A percentile compares a stretch with the other conserved stretches of the same genome.
These are phyloP conservation scores for Vanilla planifolia DNA, from an alignment of 106 monocot genomes.

Conservation along the genomic window DNA sequence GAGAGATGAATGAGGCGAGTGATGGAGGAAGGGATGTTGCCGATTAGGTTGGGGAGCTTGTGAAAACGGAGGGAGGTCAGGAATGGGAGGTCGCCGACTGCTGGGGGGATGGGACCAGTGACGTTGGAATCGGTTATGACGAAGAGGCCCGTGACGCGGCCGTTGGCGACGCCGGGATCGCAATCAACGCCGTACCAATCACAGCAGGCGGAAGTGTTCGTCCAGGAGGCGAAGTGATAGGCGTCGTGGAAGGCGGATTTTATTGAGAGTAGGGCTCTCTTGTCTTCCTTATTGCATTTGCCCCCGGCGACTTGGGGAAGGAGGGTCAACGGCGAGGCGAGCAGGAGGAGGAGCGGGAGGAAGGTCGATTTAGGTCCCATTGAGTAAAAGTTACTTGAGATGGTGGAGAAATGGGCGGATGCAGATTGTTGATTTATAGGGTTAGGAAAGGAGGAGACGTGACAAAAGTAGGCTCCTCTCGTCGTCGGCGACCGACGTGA, in stretches of 20 bases:
- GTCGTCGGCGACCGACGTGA: too few species aligned
- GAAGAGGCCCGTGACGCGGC: constrained; percentile 29
- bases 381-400: too few species aligned
- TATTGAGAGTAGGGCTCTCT: constrained; percentile 30
- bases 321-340: too few species aligned
- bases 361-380: too few species aligned
- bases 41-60: constrained; percentile 18
- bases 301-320: constrained; percentile 12
- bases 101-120: constrained; percentile 39
- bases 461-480: too few species aligned
- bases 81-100: constrained; percentile 22
- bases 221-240: constrained; percentile 29
- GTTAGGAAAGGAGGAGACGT: too few species aligned
- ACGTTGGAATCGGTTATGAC: constrained; percentile 28
- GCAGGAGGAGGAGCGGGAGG: not conserved
- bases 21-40: constrained; percentile 32
- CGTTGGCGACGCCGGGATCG: constrained; percentile 22
- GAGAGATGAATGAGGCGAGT: constrained; percentile 16
- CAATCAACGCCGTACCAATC: constrained; percentile 42
- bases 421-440: too few species aligned
- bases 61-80: constrained; percentile 16
- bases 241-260: constrained; percentile 31
- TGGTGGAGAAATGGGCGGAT: too few species aligned
- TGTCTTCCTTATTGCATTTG: constrained; percentile 35
- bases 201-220: constrained; percentile 32